phyloP scores from a whole-genome alignment of 768 basidiomycete species.

The Psilocybe tampanensis region DNA sequence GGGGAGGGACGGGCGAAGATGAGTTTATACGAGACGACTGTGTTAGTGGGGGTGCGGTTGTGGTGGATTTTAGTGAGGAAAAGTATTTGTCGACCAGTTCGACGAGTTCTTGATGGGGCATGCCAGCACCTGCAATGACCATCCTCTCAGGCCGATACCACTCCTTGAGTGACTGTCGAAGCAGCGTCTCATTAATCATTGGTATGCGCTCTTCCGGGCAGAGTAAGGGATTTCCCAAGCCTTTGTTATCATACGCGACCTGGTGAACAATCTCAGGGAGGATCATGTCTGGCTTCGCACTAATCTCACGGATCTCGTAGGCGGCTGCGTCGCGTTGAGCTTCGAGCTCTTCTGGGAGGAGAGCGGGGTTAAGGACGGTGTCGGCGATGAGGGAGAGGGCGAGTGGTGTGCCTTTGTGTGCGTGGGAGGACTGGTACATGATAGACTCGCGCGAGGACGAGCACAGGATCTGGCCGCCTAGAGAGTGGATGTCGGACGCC shows the following conservation, averaged over 20 bases:
- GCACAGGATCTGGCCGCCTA: conserved; percentile 92
- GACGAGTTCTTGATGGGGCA: conserved; percentile 88
- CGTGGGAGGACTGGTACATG: conserved; percentile 98
- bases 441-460: conserved; percentile 92
- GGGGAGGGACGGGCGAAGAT: conserved; percentile 45
- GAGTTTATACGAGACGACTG: conserved; percentile 16
- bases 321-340: conserved; percentile 84
- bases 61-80: conserved; percentile 57
- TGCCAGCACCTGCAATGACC: conserved; percentile 93
- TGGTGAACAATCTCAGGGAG: conserved; percentile 89
- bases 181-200: conserved; percentile 57
- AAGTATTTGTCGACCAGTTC: conserved; percentile 86
- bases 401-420: conserved; percentile 77
- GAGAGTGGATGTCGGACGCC: conserved; percentile 74
- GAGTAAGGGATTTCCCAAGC: conserved; percentile 87
- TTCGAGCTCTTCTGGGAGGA: conserved; percentile 77
- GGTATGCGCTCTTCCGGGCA: conserved; percentile 86
- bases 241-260: conserved; percentile 77
- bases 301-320: conserved; percentile 90
- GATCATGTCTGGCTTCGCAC: conserved; percentile 88
- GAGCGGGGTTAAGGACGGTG: conserved; percentile 79
- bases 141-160: conserved; percentile 96
- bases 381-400: conserved; percentile 91
- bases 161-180: conserved; percentile 66
- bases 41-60: conserved; percentile 23